Evolutionary conservation across 371 early-diverging fungal genomes (phyloP), one percentile per base, ranked within the genome.

Genomic region (Apophysomyces elegans): DNA sequence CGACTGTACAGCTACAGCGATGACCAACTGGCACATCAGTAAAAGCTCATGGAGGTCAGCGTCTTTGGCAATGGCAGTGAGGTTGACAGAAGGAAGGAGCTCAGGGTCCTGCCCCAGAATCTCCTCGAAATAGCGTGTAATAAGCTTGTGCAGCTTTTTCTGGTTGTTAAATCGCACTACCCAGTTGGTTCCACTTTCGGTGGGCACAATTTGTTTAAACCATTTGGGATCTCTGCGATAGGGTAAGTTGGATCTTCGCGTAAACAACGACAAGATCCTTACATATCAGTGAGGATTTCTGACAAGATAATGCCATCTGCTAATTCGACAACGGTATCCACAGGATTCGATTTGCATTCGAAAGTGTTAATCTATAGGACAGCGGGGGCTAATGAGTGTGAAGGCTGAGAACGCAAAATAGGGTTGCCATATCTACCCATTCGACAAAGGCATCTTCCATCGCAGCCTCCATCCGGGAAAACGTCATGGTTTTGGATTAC

Each of bases 1-100:
- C 58, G 92, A 93, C 70, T 95, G 96, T 6, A 97, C 97, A 7
- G 96, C 94, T 50, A 95, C 77, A 4, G 92, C 91, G 39, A 97
- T 80, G 13, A 98, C 84, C 39, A 98, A 72, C 35, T 88, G 88
- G 62, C 91, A 91, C 56, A 97, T 86, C 67, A 90, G 86, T 21
- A 95, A 61, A 5, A 92, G 68, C 66, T 96, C 95, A 3, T 78
- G 71, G 0, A 73, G 61, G 56, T 95, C 91, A 13, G 83, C 86
- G 58, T 94, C 93, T 71, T 92, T 89, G 37, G 95, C 96, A 67
- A 97, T 95, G 11, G 87, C 78, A 7, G 89, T 90, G 35, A 97
- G 77, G 71, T 94, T 91, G 6, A 83, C 77, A 65, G 79, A 61
- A 1, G 90, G 79, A 81, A 85, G 58, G 66, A 79, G 36, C 74